A percentile compares a stretch with the other conserved stretches of the same genome.
Conservation (phyloP, 202 grass and related monocot genomes). For the Schoenoplectus tabernaemontani region DNA sequence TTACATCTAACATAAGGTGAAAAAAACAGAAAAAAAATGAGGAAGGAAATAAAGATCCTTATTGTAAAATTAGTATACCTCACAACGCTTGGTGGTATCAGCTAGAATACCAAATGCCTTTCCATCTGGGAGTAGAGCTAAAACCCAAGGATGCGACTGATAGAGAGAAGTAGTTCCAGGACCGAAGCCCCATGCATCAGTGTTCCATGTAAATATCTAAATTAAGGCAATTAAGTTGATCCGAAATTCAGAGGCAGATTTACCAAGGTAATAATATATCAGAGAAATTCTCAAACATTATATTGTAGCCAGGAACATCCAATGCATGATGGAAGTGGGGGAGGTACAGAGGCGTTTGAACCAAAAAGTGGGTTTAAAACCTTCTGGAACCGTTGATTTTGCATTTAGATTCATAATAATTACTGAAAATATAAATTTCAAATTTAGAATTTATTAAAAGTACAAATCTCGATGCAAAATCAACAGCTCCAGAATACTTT, state of each 20-base stretch:
- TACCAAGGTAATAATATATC: no score
- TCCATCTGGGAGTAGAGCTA: conserved; percentile 77
- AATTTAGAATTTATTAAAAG: no score
- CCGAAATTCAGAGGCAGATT: neutral
- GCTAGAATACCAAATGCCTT: conserved; percentile 78
- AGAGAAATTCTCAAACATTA: no score
- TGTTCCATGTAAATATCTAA: conserved; percentile 98
- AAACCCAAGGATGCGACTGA: conserved; percentile 91
- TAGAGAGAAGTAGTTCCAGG: conserved; percentile 79
- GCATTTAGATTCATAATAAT: no score
- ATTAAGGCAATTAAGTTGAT: neutral
- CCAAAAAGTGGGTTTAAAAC: neutral
- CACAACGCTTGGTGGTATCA: conserved; percentile 73
- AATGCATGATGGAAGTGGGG: no score
- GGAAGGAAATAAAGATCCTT: conserved; percentile 3
- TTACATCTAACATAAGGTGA: no score
- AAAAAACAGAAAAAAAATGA: neutral
- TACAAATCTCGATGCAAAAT: no score
- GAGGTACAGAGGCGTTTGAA: neutral
- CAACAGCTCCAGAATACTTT: no score
- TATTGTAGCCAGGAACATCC: neutral
- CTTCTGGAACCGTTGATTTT: no score
- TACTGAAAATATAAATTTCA: no score
- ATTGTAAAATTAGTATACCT: conserved; percentile 36
- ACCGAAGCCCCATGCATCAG: conserved; percentile 82